Percentiles rank a stretch among this genome's conserved stretches.
Conservation (phyloP, 1,284 basidiomycete genomes). For the Puccinia horiana region DNA sequence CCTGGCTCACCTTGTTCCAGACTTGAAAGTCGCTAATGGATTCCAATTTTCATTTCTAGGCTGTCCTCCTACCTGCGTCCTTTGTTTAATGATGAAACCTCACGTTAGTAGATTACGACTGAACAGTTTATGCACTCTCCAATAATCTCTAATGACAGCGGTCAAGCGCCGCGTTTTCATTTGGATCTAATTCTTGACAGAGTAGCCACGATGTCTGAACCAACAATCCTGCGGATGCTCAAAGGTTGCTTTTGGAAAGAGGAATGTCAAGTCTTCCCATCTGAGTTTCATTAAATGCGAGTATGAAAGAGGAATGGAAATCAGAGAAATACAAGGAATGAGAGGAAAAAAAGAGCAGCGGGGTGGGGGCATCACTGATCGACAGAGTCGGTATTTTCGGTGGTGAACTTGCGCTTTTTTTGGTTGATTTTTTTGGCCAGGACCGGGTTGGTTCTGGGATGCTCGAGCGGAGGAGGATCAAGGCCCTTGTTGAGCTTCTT, state of each 20-base stretch:
- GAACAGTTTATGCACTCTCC: too few relatives aligned
- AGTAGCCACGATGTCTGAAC: too few relatives aligned
- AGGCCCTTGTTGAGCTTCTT: slow-evolving; percentile 12
- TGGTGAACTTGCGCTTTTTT: slow-evolving; percentile 1
- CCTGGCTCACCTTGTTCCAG: too few relatives aligned
- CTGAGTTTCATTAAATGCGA: neutral
- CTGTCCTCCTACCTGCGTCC: too few relatives aligned
- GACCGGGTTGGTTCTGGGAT: slow-evolving; percentile 9
- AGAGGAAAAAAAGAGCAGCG: neutral
- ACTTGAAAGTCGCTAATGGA: too few relatives aligned
- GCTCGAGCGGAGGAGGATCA: neutral
- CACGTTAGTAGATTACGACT: too few relatives aligned
- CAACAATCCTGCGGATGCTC: too few relatives aligned
- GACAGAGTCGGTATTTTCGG: neutral
- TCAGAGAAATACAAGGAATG: neutral
- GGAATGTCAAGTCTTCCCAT: neutral
- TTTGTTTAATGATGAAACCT: too few relatives aligned
- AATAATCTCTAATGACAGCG: too few relatives aligned
- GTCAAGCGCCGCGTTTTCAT: too few relatives aligned
- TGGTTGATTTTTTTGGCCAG: slow-evolving; percentile 14
- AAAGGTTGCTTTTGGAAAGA: neutral
- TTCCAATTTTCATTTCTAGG: too few relatives aligned
- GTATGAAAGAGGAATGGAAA: neutral
- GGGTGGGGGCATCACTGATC: neutral
- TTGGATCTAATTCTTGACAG: too few relatives aligned